phyloP scores from a whole-genome alignment of 495 filamentous ascomycete genomes.

The Elaphomyces granulatus region DNA sequence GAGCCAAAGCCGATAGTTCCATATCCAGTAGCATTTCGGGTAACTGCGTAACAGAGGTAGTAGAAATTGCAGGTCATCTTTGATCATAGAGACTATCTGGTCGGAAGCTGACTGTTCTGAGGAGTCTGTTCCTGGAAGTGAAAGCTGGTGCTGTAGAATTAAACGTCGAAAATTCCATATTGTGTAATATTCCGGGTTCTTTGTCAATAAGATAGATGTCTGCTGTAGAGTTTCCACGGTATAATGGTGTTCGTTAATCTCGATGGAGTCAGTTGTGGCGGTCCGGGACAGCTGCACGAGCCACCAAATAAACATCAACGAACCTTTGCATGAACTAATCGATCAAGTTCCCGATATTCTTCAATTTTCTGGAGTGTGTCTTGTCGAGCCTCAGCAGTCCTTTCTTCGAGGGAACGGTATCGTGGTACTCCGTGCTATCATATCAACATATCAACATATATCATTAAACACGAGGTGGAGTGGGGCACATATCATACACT shows the following conservation, averaged over 20 bases:
- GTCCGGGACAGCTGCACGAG: neutral
- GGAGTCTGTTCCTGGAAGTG: conserved; percentile 10
- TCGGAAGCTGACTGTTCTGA: conserved; percentile 10
- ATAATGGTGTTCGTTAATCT: conserved; percentile 46
- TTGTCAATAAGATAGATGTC: conserved; percentile 63
- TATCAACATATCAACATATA: too few relatives aligned
- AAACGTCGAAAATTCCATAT: conserved; percentile 91
- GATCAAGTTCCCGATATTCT: conserved; percentile 60
- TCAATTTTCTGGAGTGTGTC: conserved; percentile 65
- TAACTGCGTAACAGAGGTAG: conserved; percentile 68
- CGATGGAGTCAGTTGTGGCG: neutral
- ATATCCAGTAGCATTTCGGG: conserved; percentile 99
- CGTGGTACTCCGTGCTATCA: conserved; percentile 66
- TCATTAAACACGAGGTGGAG: too few relatives aligned
- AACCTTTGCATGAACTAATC: conserved; percentile 47
- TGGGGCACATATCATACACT: too few relatives aligned
- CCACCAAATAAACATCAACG: neutral
- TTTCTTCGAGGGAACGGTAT: conserved; percentile 40
- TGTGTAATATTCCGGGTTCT: conserved; percentile 97
- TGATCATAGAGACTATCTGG: conserved; percentile 36
- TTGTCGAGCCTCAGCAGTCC: conserved; percentile 45
- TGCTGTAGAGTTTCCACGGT: conserved; percentile 51
- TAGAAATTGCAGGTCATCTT: conserved; percentile 63
- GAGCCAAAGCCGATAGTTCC: conserved; percentile 91
- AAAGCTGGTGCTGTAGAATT: conserved; percentile 37